phyloP scores from a whole-genome alignment of 2,329 filamentous ascomycete genomes.

The Ophiostoma novo-ulmi region DNA sequence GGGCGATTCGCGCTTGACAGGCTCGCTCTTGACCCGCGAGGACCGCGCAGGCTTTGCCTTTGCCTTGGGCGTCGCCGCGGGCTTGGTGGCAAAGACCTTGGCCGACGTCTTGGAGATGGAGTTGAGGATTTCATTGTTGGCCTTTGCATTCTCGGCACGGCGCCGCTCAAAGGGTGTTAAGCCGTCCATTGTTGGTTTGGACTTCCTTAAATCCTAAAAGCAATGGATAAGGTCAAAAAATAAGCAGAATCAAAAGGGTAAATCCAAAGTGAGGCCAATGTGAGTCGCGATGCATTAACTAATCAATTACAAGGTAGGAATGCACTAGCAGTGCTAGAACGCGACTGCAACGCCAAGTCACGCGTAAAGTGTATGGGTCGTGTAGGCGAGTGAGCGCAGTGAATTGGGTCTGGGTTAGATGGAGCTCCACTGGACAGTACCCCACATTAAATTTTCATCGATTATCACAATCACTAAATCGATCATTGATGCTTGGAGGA shows the following conservation, averaged over 20 bases:
- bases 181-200: neutral
- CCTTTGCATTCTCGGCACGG: constrained; percentile 77
- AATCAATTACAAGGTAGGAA: neutral
- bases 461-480: neutral
- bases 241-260: neutral
- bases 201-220: neutral
- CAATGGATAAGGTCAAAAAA: neutral
- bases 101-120: constrained; percentile 65
- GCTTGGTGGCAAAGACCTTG: constrained; percentile 40
- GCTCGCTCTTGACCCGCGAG: constrained; percentile 21
- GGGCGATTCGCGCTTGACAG: constrained; percentile 37
- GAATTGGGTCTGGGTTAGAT: neutral
- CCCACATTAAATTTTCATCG: constrained; percentile 9
- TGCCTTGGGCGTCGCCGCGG: constrained; percentile 43
- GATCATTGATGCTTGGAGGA: neutral
- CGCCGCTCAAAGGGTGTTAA: constrained; percentile 83
- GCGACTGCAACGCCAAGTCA: constrained; percentile 15
- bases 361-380: constrained; percentile 21
- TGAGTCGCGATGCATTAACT: constrained; percentile 9
- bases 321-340: neutral
- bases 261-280: neutral
- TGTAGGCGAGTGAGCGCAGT: neutral
- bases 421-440: neutral
- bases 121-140: constrained; percentile 74
- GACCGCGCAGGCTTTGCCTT: constrained; percentile 25